Evolutionary conservation across 805 yeast species (phyloP).

Genomic region (Ogataea nakhonphanomensis): DNA sequence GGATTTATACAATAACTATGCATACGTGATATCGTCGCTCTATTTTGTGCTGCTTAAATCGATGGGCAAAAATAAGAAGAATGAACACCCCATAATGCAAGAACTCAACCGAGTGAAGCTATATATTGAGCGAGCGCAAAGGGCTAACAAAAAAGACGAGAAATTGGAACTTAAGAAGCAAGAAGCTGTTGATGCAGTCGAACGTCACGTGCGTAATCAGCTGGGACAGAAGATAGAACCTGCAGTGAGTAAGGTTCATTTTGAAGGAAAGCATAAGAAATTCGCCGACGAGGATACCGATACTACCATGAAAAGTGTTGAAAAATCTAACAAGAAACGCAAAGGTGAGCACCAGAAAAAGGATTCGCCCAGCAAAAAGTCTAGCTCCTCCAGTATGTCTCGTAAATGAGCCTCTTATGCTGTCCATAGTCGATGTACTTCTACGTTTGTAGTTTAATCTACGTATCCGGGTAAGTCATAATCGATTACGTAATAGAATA

Average conservation of each 20-base stretch:
- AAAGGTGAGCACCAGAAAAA: background rate
- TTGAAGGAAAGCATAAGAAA: conserved; percentile 52
- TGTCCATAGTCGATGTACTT: background rate
- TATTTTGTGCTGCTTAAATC: conserved; percentile 58
- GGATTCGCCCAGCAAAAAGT: no score
- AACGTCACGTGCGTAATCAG: conserved; percentile 34
- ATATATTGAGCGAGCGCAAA: conserved; percentile 60
- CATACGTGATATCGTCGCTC: conserved; percentile 55
- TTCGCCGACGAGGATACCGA: conserved; percentile 29
- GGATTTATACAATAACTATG: conserved; percentile 34
- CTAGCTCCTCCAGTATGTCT: no score
- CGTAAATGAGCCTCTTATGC: background rate
- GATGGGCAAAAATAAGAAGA: conserved; percentile 50
- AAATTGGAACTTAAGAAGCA: conserved; percentile 19
- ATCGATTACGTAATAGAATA: conserved; percentile 4
- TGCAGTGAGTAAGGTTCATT: conserved; percentile 51
- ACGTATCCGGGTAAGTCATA: conserved; percentile 3
- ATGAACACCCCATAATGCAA: conserved; percentile 58
- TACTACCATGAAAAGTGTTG: background rate
- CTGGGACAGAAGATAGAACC: conserved; percentile 32
- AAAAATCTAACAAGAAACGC: conserved; percentile 1
- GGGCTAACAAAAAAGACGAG: conserved; percentile 30
- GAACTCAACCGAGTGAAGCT: conserved; percentile 64
- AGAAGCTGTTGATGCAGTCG: conserved; percentile 39
- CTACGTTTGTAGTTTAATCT: background rate